These are phyloP conservation scores for Helicostylum pulchrum DNA, from an alignment of 192 early-diverging fungal species.

Conservation along the genomic window DNA sequence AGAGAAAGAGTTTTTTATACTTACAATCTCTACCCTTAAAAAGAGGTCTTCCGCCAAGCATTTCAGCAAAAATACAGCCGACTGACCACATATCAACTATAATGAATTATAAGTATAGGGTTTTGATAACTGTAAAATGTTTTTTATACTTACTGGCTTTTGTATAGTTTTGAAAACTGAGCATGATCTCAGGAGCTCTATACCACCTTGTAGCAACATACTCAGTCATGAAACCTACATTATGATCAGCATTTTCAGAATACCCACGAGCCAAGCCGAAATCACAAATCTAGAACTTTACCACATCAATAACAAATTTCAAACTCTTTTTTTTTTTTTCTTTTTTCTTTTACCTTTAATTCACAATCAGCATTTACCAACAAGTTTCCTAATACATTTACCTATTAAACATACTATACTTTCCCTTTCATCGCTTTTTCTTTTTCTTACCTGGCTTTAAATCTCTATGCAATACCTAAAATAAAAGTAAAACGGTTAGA, in stretches of 20 bases:
- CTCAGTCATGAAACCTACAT: slow-evolving; percentile 97
- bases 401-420: no score
- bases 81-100: slow-evolving; percentile 96
- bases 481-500: not conserved
- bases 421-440: not conserved
- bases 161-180: slow-evolving; percentile 96
- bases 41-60: slow-evolving; percentile 87
- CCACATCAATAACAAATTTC: not conserved
- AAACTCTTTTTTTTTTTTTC: not conserved
- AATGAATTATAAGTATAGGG: not conserved
- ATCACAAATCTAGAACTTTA: slow-evolving; percentile 79
- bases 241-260: slow-evolving; percentile 73
- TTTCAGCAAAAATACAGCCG: slow-evolving; percentile 98
- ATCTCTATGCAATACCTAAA: slow-evolving; percentile 84
- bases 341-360: slow-evolving; percentile 65
- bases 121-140: not conserved
- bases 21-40: slow-evolving; percentile 94
- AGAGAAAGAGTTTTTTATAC: slow-evolving; percentile 40
- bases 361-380: slow-evolving; percentile 98
- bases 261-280: slow-evolving; percentile 97
- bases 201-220: slow-evolving; percentile 99
- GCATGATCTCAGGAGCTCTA: slow-evolving; percentile 97
- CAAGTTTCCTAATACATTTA: slow-evolving; percentile 60
- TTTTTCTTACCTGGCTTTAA: slow-evolving; percentile 74
- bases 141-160: slow-evolving; percentile 78